Evolutionary conservation across 2,329 filamentous ascomycete species (phyloP), one percentile per base, ranked within the genome.

Genomic region (Dryadomyces quercivorus): DNA sequence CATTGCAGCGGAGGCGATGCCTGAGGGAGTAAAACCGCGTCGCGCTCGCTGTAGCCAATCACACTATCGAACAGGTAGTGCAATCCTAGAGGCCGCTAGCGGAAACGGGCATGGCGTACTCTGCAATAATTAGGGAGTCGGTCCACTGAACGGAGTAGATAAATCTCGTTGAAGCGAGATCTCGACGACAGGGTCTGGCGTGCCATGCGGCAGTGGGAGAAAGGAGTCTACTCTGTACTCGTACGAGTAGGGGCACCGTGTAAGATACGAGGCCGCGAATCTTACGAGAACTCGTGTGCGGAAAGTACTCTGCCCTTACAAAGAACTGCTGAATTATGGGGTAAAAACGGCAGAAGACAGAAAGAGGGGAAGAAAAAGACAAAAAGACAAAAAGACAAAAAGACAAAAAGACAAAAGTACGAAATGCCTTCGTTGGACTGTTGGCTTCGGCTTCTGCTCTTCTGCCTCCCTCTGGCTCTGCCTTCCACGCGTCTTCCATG

Each of bases 41-140:
- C 50, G 40, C 50, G 50, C 31, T n/a, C 18, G 5, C 31, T 6
- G 5, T 42, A 46, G 44, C 51, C 51, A 53, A 53, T 53, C 51
- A 53, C 34, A 40, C 44, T 40, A 22, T 42, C 21, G 43, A 20
- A 34, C 20, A 6, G 31, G 18, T 46, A 47, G 43, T 43, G 40
- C 42, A n/a, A 22, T 31, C 22, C 38, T 26, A 18, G 8, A 12
- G 20, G 20, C 13, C 50, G 38, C 50, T 51, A 51, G 22, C 18
- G 16, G 21, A 44, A 51, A 44, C 16, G 13, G 21, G 21, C 13
- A 44, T 44, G 16, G 42, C 42, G 42, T 8, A 5, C 36, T 40
- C 15, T 40, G 36, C 36, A 16, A 40, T 40, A 40, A 40, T 40
- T 40, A 40, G 36, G 36, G 36, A 40, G 10, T 16, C 15, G 36